Evolutionary conservation across 768 basidiomycete species (phyloP).

Genomic region (Candolleomyces efflorescens): DNA sequence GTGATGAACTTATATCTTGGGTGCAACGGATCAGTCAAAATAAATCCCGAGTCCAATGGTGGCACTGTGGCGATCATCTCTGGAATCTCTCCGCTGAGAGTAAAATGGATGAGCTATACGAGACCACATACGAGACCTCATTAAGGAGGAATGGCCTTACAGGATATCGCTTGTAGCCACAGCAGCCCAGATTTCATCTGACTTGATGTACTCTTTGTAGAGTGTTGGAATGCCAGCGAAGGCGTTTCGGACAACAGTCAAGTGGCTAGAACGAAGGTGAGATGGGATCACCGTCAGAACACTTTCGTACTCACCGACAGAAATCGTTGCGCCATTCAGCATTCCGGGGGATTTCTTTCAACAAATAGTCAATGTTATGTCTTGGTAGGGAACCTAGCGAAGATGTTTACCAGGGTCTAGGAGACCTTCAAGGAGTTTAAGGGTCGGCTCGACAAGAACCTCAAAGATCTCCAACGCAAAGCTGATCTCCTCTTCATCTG

Average conservation of each 20-base stretch:
- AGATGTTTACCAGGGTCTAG: slow-evolving; percentile 43
- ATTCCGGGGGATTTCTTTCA: slow-evolving; percentile 43
- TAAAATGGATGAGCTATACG: neutral
- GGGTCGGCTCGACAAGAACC: slow-evolving; percentile 60
- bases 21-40: slow-evolving; percentile 61
- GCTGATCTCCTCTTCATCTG: slow-evolving; percentile 62
- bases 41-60: slow-evolving; percentile 62
- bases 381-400: neutral
- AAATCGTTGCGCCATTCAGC: slow-evolving; percentile 81
- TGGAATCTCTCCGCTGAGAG: slow-evolving; percentile 59
- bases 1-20: slow-evolving; percentile 60
- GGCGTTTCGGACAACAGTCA: slow-evolving; percentile 70
- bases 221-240: slow-evolving; percentile 73
- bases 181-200: slow-evolving; percentile 41
- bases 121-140: neutral
- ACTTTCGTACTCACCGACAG: slow-evolving; percentile 52
- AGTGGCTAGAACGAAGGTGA: slow-evolving; percentile 36
- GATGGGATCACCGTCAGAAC: neutral
- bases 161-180: slow-evolving; percentile 60
- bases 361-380: slow-evolving; percentile 8
- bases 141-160: slow-evolving; percentile 33
- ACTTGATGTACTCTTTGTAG: slow-evolving; percentile 46
- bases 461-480: slow-evolving; percentile 69
- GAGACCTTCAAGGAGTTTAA: slow-evolving; percentile 51
- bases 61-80: slow-evolving; percentile 71